Evolutionary conservation across 306 rosid species (phyloP).

Genomic region (Inga oerstediana): DNA sequence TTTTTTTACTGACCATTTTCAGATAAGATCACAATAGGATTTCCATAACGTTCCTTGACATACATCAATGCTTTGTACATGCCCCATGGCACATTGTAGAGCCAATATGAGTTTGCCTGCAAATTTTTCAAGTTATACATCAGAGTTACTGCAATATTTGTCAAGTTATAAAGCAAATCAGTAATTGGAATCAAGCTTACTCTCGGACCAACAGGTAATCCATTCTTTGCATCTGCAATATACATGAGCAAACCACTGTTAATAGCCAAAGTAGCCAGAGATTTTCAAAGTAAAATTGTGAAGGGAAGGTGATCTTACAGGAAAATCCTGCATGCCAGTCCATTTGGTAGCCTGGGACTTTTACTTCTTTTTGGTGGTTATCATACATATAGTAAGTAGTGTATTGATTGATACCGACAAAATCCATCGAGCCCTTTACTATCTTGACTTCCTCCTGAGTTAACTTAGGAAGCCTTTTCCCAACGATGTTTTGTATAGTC

Average conservation of each 20-base stretch:
- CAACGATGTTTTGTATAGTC: conserved; percentile 77
- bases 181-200: conserved; percentile 46
- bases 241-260: conserved; percentile 19
- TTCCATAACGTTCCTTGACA: conserved; percentile 75
- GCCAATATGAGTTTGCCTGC: conserved; percentile 87
- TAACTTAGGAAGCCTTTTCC: conserved; percentile 84
- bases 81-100: conserved; percentile 98
- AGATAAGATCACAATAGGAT: conserved; percentile 75
- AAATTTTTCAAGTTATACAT: conserved; percentile 8
- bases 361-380: conserved; percentile 56
- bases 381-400: conserved; percentile 73
- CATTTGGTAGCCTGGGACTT: conserved; percentile 66
- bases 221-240: conserved; percentile 73
- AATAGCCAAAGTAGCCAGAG: conserved; percentile 7
- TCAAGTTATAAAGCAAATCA: conserved; percentile 11
- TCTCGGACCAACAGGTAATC: conserved; percentile 78
- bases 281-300: neutral
- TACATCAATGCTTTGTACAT: conserved; percentile 76
- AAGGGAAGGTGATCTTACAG: conserved; percentile 55
- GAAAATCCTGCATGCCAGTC: conserved; percentile 91
- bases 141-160: conserved; percentile 8
- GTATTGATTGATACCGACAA: conserved; percentile 82
- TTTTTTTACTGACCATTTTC: conserved; percentile 71
- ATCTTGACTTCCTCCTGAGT: conserved; percentile 72
- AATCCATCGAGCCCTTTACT: conserved; percentile 83